These are phyloP conservation scores for Pythium apleroticum DNA, from an alignment of 352 stramenopile genomes.

Conservation along the genomic window DNA sequence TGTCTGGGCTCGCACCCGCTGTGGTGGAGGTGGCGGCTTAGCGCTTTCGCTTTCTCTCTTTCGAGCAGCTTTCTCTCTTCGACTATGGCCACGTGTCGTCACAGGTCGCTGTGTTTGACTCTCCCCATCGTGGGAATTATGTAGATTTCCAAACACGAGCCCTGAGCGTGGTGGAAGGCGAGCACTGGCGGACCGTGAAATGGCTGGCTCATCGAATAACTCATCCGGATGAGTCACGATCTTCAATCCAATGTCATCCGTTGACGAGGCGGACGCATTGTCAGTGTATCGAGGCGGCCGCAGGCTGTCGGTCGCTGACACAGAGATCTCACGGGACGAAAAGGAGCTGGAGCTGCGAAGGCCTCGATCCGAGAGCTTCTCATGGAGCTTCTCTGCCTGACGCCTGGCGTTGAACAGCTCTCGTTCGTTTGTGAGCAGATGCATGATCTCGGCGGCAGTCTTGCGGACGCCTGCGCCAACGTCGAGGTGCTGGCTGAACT, in stretches of 20 bases:
- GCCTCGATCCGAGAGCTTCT: conserved; percentile 50
- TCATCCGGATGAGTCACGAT: conserved; percentile 50
- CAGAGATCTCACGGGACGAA: conserved; percentile 2
- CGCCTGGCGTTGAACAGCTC: conserved; percentile 46
- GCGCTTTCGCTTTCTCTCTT: background rate
- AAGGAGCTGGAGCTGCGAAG: conserved; percentile 35
- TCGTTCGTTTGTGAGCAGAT: conserved; percentile 48
- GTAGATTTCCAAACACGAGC: background rate
- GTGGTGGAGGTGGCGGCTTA: background rate
- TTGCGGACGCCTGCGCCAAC: conserved; percentile 67
- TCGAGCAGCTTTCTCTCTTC: conserved; percentile 1
- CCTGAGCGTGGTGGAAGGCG: background rate
- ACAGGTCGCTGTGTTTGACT: background rate
- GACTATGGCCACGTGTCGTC: background rate
- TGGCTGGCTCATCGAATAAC: conserved; percentile 19
- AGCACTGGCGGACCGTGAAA: background rate
- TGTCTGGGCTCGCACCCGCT: background rate
- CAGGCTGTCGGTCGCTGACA: background rate
- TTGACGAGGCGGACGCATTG: conserved; percentile 11
- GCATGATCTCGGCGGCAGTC: conserved; percentile 46
- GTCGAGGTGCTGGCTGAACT: conserved; percentile 72
- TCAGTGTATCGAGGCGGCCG: conserved; percentile 39
- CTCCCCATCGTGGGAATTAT: background rate
- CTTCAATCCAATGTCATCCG: conserved; percentile 39
- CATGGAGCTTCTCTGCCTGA: conserved; percentile 53